Evolutionary conservation across 805 yeast species (phyloP).

Genomic region (Naumovozyma dairenensis): DNA sequence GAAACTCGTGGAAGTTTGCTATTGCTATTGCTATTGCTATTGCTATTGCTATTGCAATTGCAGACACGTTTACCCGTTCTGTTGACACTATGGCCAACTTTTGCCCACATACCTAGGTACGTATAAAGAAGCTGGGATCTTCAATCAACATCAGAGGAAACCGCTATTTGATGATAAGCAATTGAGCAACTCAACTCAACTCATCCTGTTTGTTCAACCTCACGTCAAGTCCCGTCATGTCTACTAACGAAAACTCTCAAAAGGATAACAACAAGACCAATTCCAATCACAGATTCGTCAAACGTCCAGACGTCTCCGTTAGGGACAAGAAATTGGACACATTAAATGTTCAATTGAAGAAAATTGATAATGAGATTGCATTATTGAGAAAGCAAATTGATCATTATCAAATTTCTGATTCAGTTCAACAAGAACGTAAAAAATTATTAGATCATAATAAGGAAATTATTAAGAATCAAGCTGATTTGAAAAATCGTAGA

Average conservation of each 20-base stretch:
- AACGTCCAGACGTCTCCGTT: conserved; percentile 63
- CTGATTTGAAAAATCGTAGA: conserved; percentile 38
- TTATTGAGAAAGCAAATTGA: conserved; percentile 48
- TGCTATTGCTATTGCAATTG: too few species aligned
- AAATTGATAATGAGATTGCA: conserved; percentile 45
- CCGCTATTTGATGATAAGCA: too few species aligned
- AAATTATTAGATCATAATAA: conserved; percentile 41
- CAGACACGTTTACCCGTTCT: too few species aligned
- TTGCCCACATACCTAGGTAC: too few species aligned
- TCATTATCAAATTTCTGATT: conserved; percentile 37
- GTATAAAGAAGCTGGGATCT: too few species aligned
- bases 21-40: too few species aligned
- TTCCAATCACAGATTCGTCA: conserved; percentile 31
- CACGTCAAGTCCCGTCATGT: conserved; percentile 6
- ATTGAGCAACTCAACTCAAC: not conserved
- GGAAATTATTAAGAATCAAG: conserved; percentile 37
- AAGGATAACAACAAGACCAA: conserved; percentile 3
- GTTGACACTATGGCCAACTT: too few species aligned
- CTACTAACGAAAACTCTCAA: conserved; percentile 2
- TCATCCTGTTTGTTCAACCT: not conserved
- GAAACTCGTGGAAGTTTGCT: too few species aligned
- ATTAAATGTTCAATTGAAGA: conserved; percentile 51
- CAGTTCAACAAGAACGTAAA: conserved; percentile 43
- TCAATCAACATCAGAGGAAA: too few species aligned
- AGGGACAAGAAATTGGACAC: conserved; percentile 49